Base-by-base conservation (phyloP, 2,329 filamentous ascomycete genomes). In the Hypomyces perniciosus region DNA sequence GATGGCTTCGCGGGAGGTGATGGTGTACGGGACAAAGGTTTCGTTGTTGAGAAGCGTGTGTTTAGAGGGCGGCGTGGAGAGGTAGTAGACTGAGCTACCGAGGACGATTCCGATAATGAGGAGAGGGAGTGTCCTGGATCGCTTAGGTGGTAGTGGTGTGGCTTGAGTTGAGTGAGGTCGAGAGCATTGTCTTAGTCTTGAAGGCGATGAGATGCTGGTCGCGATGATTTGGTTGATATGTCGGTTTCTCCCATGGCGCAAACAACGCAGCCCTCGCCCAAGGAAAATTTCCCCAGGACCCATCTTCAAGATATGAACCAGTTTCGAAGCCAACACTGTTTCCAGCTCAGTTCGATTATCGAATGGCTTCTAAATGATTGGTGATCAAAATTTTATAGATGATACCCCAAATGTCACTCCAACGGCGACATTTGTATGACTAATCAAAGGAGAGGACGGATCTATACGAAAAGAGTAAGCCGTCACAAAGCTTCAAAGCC, bases 11-110 rank as follows among this genome's bases (percentile, higher is more conserved):
- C 80, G 80, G 28, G 74, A 67, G 12, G 78, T 72, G 55, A 93
- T 77, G 28, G 74, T 79, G 68, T 87, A 91, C 3, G 80, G 78
- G 34, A 77, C 77, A 67, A 90, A 90, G 27, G 72, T 76, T 50
- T 74, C 70, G 10, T 72, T 66, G 68, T 87, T 84, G 53, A 89
- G 75, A 2, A 61, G 63, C 3, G 59, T 56, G 0, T 59, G 53
- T 5, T 52, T 56, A 28, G 61, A 49, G 6, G 62, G 56, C 0
- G 64, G 58, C 0, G 62, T 44, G 30, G 57, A 34, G 42, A 60
- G 49, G 50, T 65, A 68, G 50, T 64, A 65, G 4, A 56, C 39
- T 3, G 57, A 38, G 12, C 59, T 55, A 37, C 56, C 57, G 31
- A 68, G 46, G 33, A 66, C 4, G 5, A 61, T 40, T 4, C 57